A percentile compares a stretch with the other conserved stretches of the same genome.
Conservation (phyloP, 352 stramenopile species). For the Phytophthora chlamydospora region DNA sequence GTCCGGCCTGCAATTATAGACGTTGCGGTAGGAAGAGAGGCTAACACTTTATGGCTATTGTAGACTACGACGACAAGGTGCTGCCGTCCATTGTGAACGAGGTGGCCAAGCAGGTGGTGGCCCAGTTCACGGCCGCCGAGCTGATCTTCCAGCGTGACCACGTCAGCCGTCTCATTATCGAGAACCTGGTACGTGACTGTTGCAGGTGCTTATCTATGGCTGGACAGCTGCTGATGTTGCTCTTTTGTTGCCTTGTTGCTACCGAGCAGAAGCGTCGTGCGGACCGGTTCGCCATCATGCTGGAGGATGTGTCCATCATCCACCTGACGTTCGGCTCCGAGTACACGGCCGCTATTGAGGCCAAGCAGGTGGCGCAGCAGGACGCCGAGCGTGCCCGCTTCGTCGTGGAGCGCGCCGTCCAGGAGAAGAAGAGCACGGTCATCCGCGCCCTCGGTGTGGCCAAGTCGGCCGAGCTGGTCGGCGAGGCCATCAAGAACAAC, state of each 20-base stretch:
- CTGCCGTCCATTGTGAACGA: slow-evolving; percentile 99
- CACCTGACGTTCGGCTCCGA: slow-evolving; percentile 98
- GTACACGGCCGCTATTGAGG: slow-evolving; percentile 99
- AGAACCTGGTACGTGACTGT: slow-evolving; percentile 87
- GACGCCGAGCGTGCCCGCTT: slow-evolving; percentile 99
- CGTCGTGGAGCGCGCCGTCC: slow-evolving; percentile 97
- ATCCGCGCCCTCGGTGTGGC: slow-evolving; percentile 98
- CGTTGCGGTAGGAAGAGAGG: background rate
- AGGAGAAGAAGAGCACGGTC: slow-evolving; percentile 99
- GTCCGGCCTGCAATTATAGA: background rate
- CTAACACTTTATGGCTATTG: background rate
- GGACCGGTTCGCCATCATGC: slow-evolving; percentile 92
- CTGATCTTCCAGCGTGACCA: slow-evolving; percentile 99
- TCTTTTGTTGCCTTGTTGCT: slow-evolving; percentile 25
- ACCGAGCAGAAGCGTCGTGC: slow-evolving; percentile 75
- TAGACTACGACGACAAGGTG: slow-evolving; percentile 98
- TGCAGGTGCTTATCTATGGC: slow-evolving; percentile 4
- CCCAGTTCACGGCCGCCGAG: slow-evolving; percentile 99
- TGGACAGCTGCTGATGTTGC: slow-evolving; percentile 15
- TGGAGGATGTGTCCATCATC: slow-evolving; percentile 99
- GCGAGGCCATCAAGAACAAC: slow-evolving; percentile 99
- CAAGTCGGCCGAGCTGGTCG: slow-evolving; percentile 98
- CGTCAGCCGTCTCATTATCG: slow-evolving; percentile 95
- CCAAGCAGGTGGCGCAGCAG: slow-evolving; percentile 99
- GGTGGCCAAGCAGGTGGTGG: slow-evolving; percentile 98